A percentile compares a stretch with the other conserved stretches of the same genome.
phyloP scores from a whole-genome alignment of 2,329 filamentous ascomycete species.

The Penicillium nordicum region DNA sequence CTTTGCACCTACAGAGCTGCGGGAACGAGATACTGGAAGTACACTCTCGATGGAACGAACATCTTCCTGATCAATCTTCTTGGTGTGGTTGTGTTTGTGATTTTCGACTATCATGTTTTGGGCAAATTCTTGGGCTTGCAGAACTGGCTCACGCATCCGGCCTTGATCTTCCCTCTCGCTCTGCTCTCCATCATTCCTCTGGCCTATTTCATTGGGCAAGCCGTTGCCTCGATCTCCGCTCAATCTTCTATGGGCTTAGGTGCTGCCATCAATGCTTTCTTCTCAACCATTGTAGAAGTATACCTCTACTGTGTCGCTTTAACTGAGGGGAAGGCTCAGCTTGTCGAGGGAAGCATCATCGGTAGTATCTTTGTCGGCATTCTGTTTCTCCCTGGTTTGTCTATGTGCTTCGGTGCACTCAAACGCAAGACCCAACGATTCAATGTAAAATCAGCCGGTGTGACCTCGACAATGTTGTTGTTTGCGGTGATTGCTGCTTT shows the following conservation, averaged over 20 bases:
- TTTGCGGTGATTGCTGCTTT: slow-evolving; percentile 96
- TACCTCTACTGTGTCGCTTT: slow-evolving; percentile 96
- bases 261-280: slow-evolving; percentile 96
- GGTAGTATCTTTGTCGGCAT: slow-evolving; percentile 98
- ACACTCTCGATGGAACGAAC: slow-evolving; percentile 96
- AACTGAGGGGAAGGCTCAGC: slow-evolving; percentile 82
- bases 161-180: slow-evolving; percentile 79
- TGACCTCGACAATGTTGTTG: slow-evolving; percentile 95
- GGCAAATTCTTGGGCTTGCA: slow-evolving; percentile 65
- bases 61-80: slow-evolving; percentile 98
- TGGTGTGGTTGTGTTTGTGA: slow-evolving; percentile 87
- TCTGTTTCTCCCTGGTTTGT: slow-evolving; percentile 86
- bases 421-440: slow-evolving; percentile 98
- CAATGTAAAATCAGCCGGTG: slow-evolving; percentile 92
- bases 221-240: slow-evolving; percentile 95
- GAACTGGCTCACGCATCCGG: slow-evolving; percentile 72
- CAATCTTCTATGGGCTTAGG: slow-evolving; percentile 98
- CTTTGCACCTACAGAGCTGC: slow-evolving; percentile 96
- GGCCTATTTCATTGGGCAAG: slow-evolving; percentile 97
- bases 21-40: slow-evolving; percentile 97
- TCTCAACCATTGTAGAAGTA: slow-evolving; percentile 95
- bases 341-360: slow-evolving; percentile 95
- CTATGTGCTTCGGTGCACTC: slow-evolving; percentile 98
- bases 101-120: slow-evolving; percentile 86
- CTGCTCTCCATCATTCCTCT: slow-evolving; percentile 91